A percentile compares a stretch with the other conserved stretches of the same genome.
phyloP scores from a whole-genome alignment of 2,329 filamentous ascomycete genomes.

The Aspergillus texensis region DNA sequence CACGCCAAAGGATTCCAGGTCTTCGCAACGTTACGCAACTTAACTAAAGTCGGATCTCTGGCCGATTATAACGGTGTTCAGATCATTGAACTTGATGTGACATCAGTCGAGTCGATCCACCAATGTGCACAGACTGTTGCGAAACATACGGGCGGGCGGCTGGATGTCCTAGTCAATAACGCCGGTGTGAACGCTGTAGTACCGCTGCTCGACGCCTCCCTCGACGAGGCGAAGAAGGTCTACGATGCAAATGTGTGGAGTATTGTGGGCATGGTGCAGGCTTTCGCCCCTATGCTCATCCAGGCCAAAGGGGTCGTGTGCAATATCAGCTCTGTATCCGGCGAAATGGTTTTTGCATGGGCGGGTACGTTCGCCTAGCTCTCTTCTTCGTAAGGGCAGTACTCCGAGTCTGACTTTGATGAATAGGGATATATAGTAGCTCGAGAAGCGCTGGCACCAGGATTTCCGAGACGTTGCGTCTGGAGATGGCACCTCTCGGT shows the following conservation, averaged over 20 bases:
- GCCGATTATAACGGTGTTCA: slow-evolving; percentile 12
- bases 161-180: slow-evolving; percentile 18
- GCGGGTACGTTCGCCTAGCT: slow-evolving; percentile 2
- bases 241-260: slow-evolving; percentile 43
- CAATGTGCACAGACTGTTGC: slow-evolving; percentile 9
- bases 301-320: slow-evolving; percentile 1
- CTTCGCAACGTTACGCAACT: slow-evolving; percentile 41
- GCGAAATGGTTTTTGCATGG: slow-evolving; percentile 8
- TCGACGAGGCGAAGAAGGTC: slow-evolving; percentile 33
- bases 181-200: slow-evolving; percentile 22
- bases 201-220: slow-evolving; percentile 33
- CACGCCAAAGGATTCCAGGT: slow-evolving; percentile 34
- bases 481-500: background rate
- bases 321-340: slow-evolving; percentile 10
- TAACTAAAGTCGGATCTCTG: slow-evolving; percentile 14
- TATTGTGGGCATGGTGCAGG: slow-evolving; percentile 37
- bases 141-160: background rate
- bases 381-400: no score
- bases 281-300: slow-evolving; percentile 34
- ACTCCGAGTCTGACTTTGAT: no score
- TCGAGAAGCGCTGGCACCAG: background rate
- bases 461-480: background rate
- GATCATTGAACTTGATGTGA: slow-evolving; percentile 21
- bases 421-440: background rate
- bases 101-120: slow-evolving; percentile 16